These are phyloP conservation scores for Phoma sp. DNA, from an alignment of 2,329 filamentous ascomycete species.

Conservation along the genomic window DNA sequence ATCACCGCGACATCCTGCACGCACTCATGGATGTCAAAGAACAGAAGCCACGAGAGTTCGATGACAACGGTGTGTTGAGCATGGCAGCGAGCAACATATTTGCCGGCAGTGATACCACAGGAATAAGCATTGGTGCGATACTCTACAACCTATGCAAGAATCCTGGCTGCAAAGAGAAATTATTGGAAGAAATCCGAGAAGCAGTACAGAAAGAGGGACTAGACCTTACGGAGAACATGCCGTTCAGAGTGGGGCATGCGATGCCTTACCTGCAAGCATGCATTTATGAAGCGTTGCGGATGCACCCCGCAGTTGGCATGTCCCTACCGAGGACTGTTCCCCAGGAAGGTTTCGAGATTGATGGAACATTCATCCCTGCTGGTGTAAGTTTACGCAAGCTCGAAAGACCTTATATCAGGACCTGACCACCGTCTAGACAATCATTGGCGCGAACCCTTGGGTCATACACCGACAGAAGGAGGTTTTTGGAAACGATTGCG, in stretches of 20 bases:
- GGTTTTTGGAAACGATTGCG: constrained; percentile 23
- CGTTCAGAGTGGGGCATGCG: constrained; percentile 22
- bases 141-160: constrained; percentile 30
- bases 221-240: background rate
- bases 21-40: constrained; percentile 47
- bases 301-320: constrained; percentile 30
- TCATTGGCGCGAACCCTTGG: constrained; percentile 23
- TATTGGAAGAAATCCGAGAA: constrained; percentile 25
- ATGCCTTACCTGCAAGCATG: constrained; percentile 33
- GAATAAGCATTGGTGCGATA: constrained; percentile 42
- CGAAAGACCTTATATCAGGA: too few relatives aligned
- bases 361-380: constrained; percentile 19
- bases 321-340: constrained; percentile 25
- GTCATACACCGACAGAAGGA: constrained; percentile 23
- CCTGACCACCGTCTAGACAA: constrained; percentile 8
- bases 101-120: constrained; percentile 54
- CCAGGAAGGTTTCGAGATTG: constrained; percentile 18
- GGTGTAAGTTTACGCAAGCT: constrained; percentile 5
- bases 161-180: constrained; percentile 17
- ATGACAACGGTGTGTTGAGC: constrained; percentile 45
- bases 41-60: constrained; percentile 46
- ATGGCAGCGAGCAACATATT: constrained; percentile 48
- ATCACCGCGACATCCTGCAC: constrained; percentile 46
- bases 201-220: constrained; percentile 4
- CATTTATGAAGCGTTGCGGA: constrained; percentile 29